Percentiles rank a stretch among this genome's conserved stretches.
These are phyloP conservation scores for Cylindrodendrum hubeiense DNA, from an alignment of 2,329 filamentous ascomycete species.

Conservation along the genomic window DNA sequence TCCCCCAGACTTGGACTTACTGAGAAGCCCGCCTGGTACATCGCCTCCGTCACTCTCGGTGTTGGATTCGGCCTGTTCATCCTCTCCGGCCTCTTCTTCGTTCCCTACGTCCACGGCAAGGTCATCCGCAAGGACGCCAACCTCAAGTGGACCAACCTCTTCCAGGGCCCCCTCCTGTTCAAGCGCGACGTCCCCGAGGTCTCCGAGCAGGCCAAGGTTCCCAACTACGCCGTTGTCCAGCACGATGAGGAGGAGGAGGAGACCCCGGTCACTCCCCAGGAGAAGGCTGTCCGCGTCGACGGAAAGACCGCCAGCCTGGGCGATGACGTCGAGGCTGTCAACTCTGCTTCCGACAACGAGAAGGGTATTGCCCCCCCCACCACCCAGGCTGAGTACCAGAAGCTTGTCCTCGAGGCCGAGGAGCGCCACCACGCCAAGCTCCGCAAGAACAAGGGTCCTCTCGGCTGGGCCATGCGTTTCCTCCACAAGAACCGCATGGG, in stretches of 20 bases:
- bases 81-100: conserved; percentile 77
- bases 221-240: conserved; percentile 84
- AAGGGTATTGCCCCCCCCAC: conserved; percentile 54
- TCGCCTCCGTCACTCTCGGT: conserved; percentile 75
- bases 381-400: conserved; percentile 70
- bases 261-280: conserved; percentile 35
- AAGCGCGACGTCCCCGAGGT: conserved; percentile 67
- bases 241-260: conserved; percentile 67
- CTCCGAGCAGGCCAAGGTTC: conserved; percentile 69
- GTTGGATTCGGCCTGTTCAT: conserved; percentile 70
- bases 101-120: conserved; percentile 75
- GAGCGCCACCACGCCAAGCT: conserved; percentile 73
- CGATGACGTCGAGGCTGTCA: conserved; percentile 36
- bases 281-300: conserved; percentile 41
- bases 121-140: conserved; percentile 77
- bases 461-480: conserved; percentile 87
- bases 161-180: conserved; percentile 74
- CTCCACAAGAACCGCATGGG: conserved; percentile 81
- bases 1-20: conserved; percentile 62
- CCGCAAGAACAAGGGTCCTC: conserved; percentile 70
- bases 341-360: conserved; percentile 50
- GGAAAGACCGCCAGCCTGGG: conserved; percentile 52
- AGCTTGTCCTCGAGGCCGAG: conserved; percentile 69
- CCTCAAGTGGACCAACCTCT: conserved; percentile 72
- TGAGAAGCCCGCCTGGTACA: conserved; percentile 73